These are phyloP conservation scores for Omphalotus guepiniiformis DNA, from an alignment of 768 basidiomycete species.

Conservation along the genomic window DNA sequence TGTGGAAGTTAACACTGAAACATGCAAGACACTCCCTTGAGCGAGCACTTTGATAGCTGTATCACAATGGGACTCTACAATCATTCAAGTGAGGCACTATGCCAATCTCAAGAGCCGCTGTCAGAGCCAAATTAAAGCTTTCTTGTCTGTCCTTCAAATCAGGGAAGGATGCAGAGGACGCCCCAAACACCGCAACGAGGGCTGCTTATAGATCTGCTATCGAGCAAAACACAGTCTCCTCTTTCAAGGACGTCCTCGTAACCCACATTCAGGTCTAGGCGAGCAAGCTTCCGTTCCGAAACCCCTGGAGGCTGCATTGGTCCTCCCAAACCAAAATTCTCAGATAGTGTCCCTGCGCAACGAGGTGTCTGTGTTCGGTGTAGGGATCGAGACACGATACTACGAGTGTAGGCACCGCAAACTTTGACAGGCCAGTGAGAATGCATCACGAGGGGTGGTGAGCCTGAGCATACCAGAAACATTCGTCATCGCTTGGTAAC, in stretches of 20 bases:
- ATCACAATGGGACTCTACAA: slow-evolving; percentile 62
- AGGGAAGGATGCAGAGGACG: slow-evolving; percentile 40
- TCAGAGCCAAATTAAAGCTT: slow-evolving; percentile 79
- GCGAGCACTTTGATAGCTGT: slow-evolving; percentile 66
- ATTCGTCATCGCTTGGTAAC: slow-evolving; percentile 80
- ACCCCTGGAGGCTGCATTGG: slow-evolving; percentile 63
- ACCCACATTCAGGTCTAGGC: slow-evolving; percentile 93
- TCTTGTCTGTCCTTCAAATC: slow-evolving; percentile 60
- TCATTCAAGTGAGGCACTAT: slow-evolving; percentile 75
- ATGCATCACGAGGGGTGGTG: slow-evolving; percentile 86
- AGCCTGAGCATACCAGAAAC: slow-evolving; percentile 91
- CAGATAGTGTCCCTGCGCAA: slow-evolving; percentile 54
- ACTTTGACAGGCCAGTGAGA: slow-evolving; percentile 87
- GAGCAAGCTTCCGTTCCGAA: slow-evolving; percentile 87
- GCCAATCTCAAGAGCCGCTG: slow-evolving; percentile 74
- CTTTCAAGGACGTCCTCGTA: slow-evolving; percentile 78
- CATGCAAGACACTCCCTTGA: slow-evolving; percentile 65
- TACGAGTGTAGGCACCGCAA: slow-evolving; percentile 86
- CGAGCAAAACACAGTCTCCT: slow-evolving; percentile 63
- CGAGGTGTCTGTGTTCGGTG: slow-evolving; percentile 54
- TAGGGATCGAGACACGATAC: slow-evolving; percentile 68
- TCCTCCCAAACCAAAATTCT: slow-evolving; percentile 56
- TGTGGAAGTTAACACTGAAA: too few species aligned
- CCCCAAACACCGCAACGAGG: slow-evolving; percentile 80
- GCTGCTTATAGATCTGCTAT: slow-evolving; percentile 71